A percentile compares a stretch with the other conserved stretches of the same genome.
These are phyloP conservation scores for Coemansia sp. DNA, from an alignment of 192 early-diverging fungal species.

Conservation along the genomic window DNA sequence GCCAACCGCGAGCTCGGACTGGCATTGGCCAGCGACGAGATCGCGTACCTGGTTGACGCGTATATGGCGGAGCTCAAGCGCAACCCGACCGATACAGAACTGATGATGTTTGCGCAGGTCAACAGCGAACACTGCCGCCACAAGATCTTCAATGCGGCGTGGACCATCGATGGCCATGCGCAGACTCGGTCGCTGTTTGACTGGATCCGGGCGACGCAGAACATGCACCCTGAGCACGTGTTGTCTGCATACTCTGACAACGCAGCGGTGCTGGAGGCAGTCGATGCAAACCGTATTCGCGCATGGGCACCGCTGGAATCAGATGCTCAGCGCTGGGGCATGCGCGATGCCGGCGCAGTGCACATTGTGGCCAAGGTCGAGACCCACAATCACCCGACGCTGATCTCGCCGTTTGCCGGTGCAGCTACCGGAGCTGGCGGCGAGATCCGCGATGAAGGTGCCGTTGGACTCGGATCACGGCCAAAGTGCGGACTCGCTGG, in stretches of 20 bases:
- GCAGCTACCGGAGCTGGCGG: conserved; percentile 98
- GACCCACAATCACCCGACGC: conserved; percentile 99
- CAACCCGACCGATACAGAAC: conserved; percentile 97
- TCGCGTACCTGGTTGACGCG: conserved; percentile 88
- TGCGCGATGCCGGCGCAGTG: conserved; percentile 50
- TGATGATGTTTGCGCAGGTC: conserved; percentile 99
- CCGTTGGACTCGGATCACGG: conserved; percentile 93
- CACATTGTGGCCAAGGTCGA: conserved; percentile 97
- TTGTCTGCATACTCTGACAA: conserved; percentile 98
- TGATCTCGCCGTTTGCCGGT: conserved; percentile 97
- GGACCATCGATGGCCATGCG: conserved; percentile 90
- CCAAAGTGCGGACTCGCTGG: conserved; percentile 95
- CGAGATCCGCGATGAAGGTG: conserved; percentile 99
- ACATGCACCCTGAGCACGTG: conserved; percentile 74
- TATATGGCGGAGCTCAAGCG: conserved; percentile 69
- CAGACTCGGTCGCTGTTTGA: conserved; percentile 85
- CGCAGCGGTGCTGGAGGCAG: conserved; percentile 84
- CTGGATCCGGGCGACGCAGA: conserved; percentile 96
- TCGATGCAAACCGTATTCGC: conserved; percentile 31
- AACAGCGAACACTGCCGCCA: conserved; percentile 99
- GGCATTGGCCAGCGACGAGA: conserved; percentile 95
- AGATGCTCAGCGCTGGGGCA: conserved; percentile 30
- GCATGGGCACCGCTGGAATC: conserved; percentile 34
- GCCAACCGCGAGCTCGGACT: conserved; percentile 93
- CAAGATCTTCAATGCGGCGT: conserved; percentile 99